A percentile compares a stretch with the other conserved stretches of the same genome.
Evolutionary conservation across 306 rosid genomes (phyloP).

Genomic region (Dalbergia cultrata): DNA sequence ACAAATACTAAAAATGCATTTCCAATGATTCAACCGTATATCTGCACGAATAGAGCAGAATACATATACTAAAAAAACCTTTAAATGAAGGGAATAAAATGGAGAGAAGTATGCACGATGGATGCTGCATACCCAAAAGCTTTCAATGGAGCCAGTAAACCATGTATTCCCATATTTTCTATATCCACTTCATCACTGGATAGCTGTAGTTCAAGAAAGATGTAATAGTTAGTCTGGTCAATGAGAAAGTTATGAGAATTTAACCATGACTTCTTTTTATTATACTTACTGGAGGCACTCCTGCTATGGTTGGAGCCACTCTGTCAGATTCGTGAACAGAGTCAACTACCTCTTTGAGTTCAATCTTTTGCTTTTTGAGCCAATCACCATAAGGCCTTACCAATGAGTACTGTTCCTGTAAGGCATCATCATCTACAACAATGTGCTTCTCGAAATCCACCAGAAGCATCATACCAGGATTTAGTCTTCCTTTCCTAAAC

Average conservation of each 20-base stretch:
- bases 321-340: conserved; percentile 78
- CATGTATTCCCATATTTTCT: conserved; percentile 86
- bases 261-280: conserved; percentile 7
- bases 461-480: conserved; percentile 99
- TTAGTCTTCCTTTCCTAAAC: conserved; percentile 88
- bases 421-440: conserved; percentile 92
- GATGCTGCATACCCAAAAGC: conserved; percentile 82
- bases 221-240: conserved; percentile 30
- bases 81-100: conserved; percentile 27
- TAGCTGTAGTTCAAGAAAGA: conserved; percentile 57
- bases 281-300: conserved; percentile 78
- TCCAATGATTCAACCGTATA: conserved; percentile 90
- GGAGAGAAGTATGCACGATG: conserved; percentile 9
- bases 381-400: conserved; percentile 92
- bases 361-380: conserved; percentile 91
- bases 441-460: conserved; percentile 93
- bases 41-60: conserved; percentile 57
- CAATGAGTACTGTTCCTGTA: conserved; percentile 87
- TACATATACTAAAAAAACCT: conserved; percentile 3
- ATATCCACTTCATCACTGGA: conserved; percentile 66
- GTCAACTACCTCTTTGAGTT: conserved; percentile 76
- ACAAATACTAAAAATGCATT: conserved; percentile 50
- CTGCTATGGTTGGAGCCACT: conserved; percentile 74
- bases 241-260: conserved; percentile 1
- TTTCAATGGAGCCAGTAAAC: conserved; percentile 82